A percentile compares a stretch with the other conserved stretches of the same genome.
These are phyloP conservation scores for Aspergillus ellipticus DNA, from an alignment of 495 filamentous ascomycete genomes.

Conservation along the genomic window DNA sequence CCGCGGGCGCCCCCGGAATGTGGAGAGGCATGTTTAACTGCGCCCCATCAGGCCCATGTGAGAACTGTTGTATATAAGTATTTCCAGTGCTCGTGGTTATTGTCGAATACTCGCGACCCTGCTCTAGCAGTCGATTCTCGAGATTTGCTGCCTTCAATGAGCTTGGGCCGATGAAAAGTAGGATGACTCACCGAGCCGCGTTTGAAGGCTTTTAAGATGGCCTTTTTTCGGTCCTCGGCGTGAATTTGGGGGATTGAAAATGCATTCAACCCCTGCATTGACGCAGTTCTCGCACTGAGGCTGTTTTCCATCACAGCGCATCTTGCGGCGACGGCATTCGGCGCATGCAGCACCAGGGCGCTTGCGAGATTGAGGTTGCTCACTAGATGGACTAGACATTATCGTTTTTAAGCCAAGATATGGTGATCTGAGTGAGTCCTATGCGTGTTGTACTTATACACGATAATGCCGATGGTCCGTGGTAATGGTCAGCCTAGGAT, in stretches of 20 bases:
- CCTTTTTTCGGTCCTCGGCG: constrained; percentile 47
- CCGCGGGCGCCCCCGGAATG: not conserved
- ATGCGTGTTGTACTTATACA: not conserved
- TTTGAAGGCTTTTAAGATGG: constrained; percentile 42
- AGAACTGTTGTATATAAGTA: not conserved
- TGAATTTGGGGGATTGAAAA: constrained; percentile 34
- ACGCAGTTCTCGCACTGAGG: constrained; percentile 37
- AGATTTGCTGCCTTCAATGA: not conserved
- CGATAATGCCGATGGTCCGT: not conserved
- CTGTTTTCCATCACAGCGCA: constrained; percentile 1
- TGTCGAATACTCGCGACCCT: not conserved
- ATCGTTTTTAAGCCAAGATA: not conserved
- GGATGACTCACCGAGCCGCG: constrained; percentile 39
- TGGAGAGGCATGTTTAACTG: not conserved
- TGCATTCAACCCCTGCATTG: constrained; percentile 38
- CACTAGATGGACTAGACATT: not conserved
- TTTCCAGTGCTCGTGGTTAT: not conserved
- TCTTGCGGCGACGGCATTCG: constrained; percentile 5
- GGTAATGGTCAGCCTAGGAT: not conserved
- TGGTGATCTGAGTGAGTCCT: not conserved
- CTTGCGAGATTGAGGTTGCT: not conserved
- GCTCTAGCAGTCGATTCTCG: not conserved
- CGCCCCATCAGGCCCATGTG: not conserved
- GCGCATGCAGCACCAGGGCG: not conserved
- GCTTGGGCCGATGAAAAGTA: not conserved